Base-by-base conservation (phyloP, 2,329 filamentous ascomycete species). In the Mycosphaerelloides madeirae region DNA sequence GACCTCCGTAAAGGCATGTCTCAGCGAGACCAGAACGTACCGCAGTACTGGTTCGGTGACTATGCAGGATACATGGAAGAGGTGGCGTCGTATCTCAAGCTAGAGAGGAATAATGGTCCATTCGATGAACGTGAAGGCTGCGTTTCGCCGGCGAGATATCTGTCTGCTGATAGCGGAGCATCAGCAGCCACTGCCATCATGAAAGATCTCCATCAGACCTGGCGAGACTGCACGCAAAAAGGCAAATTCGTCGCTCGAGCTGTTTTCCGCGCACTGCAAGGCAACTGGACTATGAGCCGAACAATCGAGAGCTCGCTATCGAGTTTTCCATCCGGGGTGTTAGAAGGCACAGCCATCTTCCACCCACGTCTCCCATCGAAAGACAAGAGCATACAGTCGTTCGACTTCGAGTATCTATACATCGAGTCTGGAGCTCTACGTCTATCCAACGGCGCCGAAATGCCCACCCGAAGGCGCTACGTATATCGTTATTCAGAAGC, bases 21-120 rank as follows among this genome's bases (percentile, higher is more conserved):
- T 20, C 41, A 44, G 58, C 16, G 74, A 77, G 54, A 56, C 1
- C 54, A 72, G 66, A 8, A 75, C 70, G 54, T 84, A 63, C 49
- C 74, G 1, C 87, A 93, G 56, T 93, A 89, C 55, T 87, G 86
- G 49, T 90, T 91, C 83, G 83, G 82, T 8, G 87, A 94, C 64
- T 91, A 90, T 62, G 66, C 80, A 6, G 90, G 81, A 49, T 66
- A 91, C 11, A 83, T 91, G 74, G 81, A 88, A 53, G 78, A 84
- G 11, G 80, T 90, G 46, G 72, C 81, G 11, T 63, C 73, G 2
- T 76, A 80, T 0, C 68, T 87, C 2, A 72, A 68, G 0, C 70
- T 88, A 7, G 29, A 53, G 12, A 68, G 74, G 3, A 57, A 63
- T 58, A 22, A 74, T 53, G 13, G 60, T 53, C n/a, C 65, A 0